These are phyloP conservation scores for Apiospora pterosperma DNA, from an alignment of 2,329 filamentous ascomycete genomes.

Conservation along the genomic window DNA sequence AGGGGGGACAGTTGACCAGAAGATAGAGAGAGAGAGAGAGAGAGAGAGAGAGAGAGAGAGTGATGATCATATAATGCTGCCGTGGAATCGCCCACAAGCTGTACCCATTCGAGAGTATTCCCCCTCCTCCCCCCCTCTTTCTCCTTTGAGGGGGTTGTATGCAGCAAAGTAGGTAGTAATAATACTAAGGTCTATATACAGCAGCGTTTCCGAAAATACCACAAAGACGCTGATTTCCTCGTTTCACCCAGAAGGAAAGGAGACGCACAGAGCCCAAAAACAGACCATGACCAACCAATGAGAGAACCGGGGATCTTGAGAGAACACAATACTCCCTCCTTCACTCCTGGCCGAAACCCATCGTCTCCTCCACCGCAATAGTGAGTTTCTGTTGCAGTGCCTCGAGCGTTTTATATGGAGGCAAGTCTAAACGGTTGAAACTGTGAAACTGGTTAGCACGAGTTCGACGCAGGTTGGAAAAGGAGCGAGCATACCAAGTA, in stretches of 20 bases:
- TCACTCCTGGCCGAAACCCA: slow-evolving; percentile 98
- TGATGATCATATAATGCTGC: neutral
- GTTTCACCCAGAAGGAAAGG: no score
- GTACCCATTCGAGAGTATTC: neutral
- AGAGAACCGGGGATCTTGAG: no score
- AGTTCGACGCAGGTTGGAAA: neutral
- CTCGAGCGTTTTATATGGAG: slow-evolving; percentile 87
- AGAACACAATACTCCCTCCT: no score
- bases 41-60: neutral
- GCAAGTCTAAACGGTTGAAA: slow-evolving; percentile 96
- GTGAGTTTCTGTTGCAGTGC: slow-evolving; percentile 85
- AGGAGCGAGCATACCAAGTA: slow-evolving; percentile 67
- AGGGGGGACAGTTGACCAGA: no score
- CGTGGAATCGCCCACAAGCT: neutral
- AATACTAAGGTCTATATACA: neutral
- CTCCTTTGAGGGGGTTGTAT: neutral
- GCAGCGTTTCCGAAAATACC: no score
- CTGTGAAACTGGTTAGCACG: slow-evolving; percentile 41
- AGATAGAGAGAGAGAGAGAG: neutral
- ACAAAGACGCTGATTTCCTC: no score
- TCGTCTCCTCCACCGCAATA: slow-evolving; percentile 96
- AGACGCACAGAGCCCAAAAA: no score
- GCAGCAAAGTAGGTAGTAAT: neutral
- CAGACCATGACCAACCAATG: neutral
- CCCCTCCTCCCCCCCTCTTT: no score